phyloP scores from a whole-genome alignment of 306 rosid genomes.

The Acacia crassicarpa region DNA sequence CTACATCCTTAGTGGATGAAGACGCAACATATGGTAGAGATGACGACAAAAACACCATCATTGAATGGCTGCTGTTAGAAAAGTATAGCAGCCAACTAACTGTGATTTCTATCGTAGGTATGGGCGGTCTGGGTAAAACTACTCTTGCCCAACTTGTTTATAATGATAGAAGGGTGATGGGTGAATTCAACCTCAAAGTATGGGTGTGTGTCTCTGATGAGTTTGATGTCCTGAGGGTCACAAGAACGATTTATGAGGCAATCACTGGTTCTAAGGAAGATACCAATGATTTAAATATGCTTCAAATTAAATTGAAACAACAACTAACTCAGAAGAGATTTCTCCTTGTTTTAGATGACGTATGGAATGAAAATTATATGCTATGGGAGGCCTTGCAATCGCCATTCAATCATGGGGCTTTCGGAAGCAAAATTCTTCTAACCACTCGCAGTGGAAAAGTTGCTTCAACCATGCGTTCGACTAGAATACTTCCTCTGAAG shows the following conservation, averaged over 20 bases:
- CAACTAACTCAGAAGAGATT: neutral
- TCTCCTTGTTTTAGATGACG: slow-evolving; percentile 32
- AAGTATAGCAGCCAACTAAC: no score
- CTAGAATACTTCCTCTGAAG: neutral
- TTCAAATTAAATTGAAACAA: slow-evolving; percentile 1
- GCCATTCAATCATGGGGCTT: neutral
- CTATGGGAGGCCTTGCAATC: slow-evolving; percentile 17
- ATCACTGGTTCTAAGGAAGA: neutral
- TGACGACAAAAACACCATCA: neutral
- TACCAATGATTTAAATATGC: neutral
- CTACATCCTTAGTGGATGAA: slow-evolving; percentile 14
- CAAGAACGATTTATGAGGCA: slow-evolving; percentile 13
- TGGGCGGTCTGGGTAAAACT: slow-evolving; percentile 24
- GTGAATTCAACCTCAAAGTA: neutral
- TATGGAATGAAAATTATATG: slow-evolving; percentile 27
- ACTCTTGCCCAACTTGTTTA: slow-evolving; percentile 12
- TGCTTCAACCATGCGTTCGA: neutral
- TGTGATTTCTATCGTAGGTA: slow-evolving; percentile 16
- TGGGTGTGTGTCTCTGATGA: slow-evolving; percentile 24
- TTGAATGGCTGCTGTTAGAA: neutral
- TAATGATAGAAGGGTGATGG: slow-evolving; percentile 10
- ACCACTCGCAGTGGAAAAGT: slow-evolving; percentile 29
- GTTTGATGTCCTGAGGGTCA: slow-evolving; percentile 3
- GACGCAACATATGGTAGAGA: slow-evolving; percentile 17
- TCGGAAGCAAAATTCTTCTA: slow-evolving; percentile 26